Conservation (phyloP, 768 basidiomycete genomes). For the Mycena galopus region DNA sequence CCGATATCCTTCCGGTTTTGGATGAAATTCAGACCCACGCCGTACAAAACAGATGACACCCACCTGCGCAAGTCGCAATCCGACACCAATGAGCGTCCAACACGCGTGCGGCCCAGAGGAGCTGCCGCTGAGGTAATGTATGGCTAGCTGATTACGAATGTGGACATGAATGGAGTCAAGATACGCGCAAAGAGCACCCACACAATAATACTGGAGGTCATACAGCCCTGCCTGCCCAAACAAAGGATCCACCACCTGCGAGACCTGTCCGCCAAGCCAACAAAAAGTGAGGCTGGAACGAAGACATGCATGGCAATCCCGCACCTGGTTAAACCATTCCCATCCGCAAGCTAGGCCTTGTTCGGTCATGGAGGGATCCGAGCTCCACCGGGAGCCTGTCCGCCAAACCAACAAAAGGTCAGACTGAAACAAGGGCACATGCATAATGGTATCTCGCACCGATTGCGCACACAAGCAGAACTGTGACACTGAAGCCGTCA, state of each 20-base stretch:
- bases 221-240: slow-evolving; percentile 73
- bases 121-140: slow-evolving; percentile 65
- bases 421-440: too few species aligned
- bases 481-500: slow-evolving; percentile 65
- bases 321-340: slow-evolving; percentile 76
- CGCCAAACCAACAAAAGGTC: too few species aligned
- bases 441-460: too few species aligned
- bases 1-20: not conserved
- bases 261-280: slow-evolving; percentile 32
- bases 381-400: slow-evolving; percentile 65
- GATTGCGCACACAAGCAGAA: slow-evolving; percentile 80
- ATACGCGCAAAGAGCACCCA: slow-evolving; percentile 40
- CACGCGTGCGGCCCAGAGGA: slow-evolving; percentile 71
- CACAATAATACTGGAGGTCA: slow-evolving; percentile 79
- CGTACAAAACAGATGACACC: slow-evolving; percentile 37
- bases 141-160: slow-evolving; percentile 56
- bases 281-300: not conserved
- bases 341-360: slow-evolving; percentile 63
- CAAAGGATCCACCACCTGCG: slow-evolving; percentile 71
- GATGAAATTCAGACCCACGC: not conserved
- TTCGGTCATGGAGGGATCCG: slow-evolving; percentile 56
- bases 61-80: slow-evolving; percentile 38
- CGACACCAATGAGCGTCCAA: slow-evolving; percentile 75
- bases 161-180: not conserved
- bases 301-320: not conserved